Base-by-base conservation (phyloP, 768 basidiomycete species). In the Collybia nuda region DNA sequence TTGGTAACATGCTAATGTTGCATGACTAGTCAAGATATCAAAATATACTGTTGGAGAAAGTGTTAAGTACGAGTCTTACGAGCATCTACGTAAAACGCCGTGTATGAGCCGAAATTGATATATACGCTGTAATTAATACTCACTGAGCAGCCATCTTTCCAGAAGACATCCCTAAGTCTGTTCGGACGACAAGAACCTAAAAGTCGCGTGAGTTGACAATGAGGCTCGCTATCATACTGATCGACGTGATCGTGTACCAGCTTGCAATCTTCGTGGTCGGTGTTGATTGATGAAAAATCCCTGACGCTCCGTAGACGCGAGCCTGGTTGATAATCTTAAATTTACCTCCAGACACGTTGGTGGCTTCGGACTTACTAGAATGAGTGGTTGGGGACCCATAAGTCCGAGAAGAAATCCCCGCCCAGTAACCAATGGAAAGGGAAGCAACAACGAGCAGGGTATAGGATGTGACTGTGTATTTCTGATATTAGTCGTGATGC, bases 1-100 rank as follows among this genome's bases (percentile, higher is more conserved):
- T 70, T 89, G 88, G 66, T 93, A 94, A 68, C 93, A 94, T 18
- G 90, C 90, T 22, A 96, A 69, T 2, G 93, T 93, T 22, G 93
- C 93, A 62, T 93, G 89, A 17, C 89, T 92, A 44, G 17, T 36
- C n/a, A 19, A 19, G 9, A 38, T 29, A 43, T 43, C 55, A 47
- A 29, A 4, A 26, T 41, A 39, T 24, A 8, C 1, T 19, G 23
- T 40, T 40, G 14, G 21, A 8, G n/a, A 24, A 18, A 24, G 32
- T 14, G 41, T 28, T 5, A 17, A 48, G 45, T 21, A 14, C 22
- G 8, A 36, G 44, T 61, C 75, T 67, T 56, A 80, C 76, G 75
- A 74, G 67, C 77, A 77, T 59, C 80, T 82, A 32, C 11, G n/a
- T 23, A 45, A 23, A 7, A 23, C 17, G 26, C 4, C 15, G 26